These are phyloP conservation scores for Fusarium armeniacum DNA, from an alignment of 2,329 filamentous ascomycete genomes.

Conservation along the genomic window DNA sequence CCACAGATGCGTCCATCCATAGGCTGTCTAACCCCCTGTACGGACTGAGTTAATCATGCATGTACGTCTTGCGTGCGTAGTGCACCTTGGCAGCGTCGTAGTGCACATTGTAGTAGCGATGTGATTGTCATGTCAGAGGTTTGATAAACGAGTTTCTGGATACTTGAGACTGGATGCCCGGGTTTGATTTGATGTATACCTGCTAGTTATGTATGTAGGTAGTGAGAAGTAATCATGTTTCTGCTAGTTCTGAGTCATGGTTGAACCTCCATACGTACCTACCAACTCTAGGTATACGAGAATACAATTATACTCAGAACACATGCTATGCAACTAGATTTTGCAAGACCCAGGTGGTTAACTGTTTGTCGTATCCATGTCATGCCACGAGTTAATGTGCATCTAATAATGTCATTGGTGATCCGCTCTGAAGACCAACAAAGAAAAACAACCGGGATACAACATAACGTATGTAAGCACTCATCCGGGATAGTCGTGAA, in stretches of 20 bases:
- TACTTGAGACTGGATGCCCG: background rate
- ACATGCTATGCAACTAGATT: background rate
- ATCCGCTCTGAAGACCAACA: constrained; percentile 18
- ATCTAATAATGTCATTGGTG: constrained; percentile 10
- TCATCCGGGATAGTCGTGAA: constrained; percentile 31
- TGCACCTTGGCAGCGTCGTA: constrained; percentile 5
- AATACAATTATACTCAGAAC: background rate
- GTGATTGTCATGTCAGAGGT: constrained; percentile 2
- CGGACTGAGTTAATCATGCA: constrained; percentile 24
- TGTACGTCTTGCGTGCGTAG: constrained; percentile 41
- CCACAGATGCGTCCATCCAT: constrained; percentile 35
- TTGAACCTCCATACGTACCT: background rate
- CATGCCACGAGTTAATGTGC: constrained; percentile 25
- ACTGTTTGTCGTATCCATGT: constrained; percentile 7
- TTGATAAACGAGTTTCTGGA: constrained; percentile 20
- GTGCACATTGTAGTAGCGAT: background rate
- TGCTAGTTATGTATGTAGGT: background rate
- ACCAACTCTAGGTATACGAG: background rate
- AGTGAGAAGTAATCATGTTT: constrained; percentile 3
- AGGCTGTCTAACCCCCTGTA: constrained; percentile 31
- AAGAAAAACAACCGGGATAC: constrained; percentile 9
- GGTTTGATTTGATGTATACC: background rate
- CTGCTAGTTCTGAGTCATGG: constrained; percentile 5
- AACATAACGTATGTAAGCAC: constrained; percentile 16
- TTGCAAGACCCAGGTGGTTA: too few relatives aligned